Conservation (phyloP, 2,329 filamentous ascomycete genomes). For the Bipolaris bicolor region DNA sequence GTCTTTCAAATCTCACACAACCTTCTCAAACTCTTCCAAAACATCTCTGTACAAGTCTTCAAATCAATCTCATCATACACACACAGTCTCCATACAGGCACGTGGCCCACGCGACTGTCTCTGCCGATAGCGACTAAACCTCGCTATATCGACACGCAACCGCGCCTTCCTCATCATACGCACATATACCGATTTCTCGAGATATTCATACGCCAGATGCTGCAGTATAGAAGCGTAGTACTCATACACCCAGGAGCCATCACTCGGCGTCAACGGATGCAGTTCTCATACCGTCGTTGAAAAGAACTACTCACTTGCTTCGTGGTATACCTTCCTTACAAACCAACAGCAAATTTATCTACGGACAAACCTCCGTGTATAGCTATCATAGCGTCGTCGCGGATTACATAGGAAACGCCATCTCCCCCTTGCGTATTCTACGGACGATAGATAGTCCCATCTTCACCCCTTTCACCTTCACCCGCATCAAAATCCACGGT, state of each 20-base stretch:
- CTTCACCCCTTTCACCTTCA: neutral
- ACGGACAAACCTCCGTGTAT: neutral
- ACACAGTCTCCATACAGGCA: neutral
- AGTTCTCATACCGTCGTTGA: neutral
- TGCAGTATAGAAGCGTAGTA: neutral
- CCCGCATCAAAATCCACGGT: too few relatives aligned
- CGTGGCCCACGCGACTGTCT: neutral
- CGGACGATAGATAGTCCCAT: neutral
- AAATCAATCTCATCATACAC: neutral
- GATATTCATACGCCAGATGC: neutral
- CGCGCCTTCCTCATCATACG: neutral
- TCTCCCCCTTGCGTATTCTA: neutral
- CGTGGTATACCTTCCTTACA: neutral
- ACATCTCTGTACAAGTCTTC: neutral
- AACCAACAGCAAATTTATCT: neutral
- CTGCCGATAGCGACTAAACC: neutral
- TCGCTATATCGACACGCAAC: neutral
- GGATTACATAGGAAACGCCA: neutral
- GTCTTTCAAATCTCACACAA: neutral
- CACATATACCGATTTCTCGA: neutral
- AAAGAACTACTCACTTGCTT: neutral
- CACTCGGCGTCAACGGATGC: neutral
- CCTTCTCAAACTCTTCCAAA: too few relatives aligned
- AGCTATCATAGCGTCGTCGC: neutral
- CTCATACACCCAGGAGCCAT: neutral